Conservation (phyloP, 2,329 filamentous ascomycete genomes). For the Chaetomiaceae sp. region DNA sequence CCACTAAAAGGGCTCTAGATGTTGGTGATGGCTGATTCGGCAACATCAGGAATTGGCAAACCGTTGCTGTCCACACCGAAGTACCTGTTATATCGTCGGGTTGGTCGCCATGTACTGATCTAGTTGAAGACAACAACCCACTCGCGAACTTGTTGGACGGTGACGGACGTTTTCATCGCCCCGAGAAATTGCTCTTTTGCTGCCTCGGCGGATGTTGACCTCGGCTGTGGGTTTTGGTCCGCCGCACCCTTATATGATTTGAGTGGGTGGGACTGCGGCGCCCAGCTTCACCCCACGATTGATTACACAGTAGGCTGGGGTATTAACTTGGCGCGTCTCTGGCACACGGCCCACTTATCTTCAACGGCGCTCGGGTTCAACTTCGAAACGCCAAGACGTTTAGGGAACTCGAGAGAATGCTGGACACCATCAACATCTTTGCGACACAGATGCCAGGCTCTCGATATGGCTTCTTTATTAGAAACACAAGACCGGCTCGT, state of each 20-base stretch:
- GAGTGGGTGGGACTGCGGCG: neutral
- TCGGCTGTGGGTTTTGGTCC: neutral
- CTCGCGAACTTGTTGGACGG: too few relatives aligned
- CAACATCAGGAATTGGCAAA: too few relatives aligned
- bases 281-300: constrained; percentile 17
- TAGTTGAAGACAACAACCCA: too few relatives aligned
- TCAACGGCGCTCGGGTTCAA: neutral
- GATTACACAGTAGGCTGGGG: constrained; percentile 4
- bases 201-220: too few relatives aligned
- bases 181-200: neutral
- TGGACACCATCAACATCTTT: neutral
- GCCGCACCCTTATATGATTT: too few relatives aligned
- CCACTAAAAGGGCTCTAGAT: too few relatives aligned
- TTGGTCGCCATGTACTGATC: too few relatives aligned
- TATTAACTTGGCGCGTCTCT: constrained; percentile 7
- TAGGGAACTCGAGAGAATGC: neutral
- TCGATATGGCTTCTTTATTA: neutral
- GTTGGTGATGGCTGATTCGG: too few relatives aligned
- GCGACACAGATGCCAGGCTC: neutral
- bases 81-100: too few relatives aligned
- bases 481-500: too few relatives aligned
- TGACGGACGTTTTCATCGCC: neutral
- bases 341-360: neutral
- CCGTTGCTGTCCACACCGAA: too few relatives aligned
- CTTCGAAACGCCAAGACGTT: neutral